phyloP scores from a whole-genome alignment of 805 yeast genomes.

The Lipomyces chichibuensis region DNA sequence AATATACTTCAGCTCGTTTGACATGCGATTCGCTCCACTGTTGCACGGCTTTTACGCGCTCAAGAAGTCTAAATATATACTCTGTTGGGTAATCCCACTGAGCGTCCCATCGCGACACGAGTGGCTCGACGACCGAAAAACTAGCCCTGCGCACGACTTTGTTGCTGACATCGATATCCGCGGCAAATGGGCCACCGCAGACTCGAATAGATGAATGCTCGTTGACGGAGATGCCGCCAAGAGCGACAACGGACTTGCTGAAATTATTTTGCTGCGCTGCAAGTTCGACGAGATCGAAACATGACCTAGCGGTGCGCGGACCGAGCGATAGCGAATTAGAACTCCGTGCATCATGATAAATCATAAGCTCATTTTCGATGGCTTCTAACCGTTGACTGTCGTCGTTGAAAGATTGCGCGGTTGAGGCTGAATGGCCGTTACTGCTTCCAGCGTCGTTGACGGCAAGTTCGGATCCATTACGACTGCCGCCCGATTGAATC shows the following conservation, averaged over 20 bases:
- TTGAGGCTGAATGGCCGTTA: background rate
- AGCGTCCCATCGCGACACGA: constrained; percentile 33
- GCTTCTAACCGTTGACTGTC: constrained; percentile 8
- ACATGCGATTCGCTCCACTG: constrained; percentile 24
- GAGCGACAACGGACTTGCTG: background rate
- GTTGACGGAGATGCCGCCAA: background rate
- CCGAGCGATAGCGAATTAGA: background rate
- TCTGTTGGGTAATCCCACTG: constrained; percentile 32
- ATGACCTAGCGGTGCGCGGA: background rate
- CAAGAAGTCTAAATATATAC: constrained; percentile 7
- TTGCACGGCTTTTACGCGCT: constrained; percentile 40
- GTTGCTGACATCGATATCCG: background rate
- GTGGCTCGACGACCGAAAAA: constrained; percentile 44
- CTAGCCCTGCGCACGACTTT: constrained; percentile 44
- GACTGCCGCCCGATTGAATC: background rate
- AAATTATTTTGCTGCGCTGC: background rate
- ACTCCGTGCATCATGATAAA: background rate
- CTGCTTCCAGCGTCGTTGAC: background rate
- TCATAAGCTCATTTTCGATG: constrained; percentile 13
- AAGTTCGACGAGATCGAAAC: constrained; percentile 3
- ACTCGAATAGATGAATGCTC: background rate
- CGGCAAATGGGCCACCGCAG: background rate
- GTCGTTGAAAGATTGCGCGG: background rate
- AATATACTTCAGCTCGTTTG: constrained; percentile 30
- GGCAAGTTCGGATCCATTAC: background rate